phyloP scores from a whole-genome alignment of 139 green algal species.

The Mychonastes homosphaera region DNA sequence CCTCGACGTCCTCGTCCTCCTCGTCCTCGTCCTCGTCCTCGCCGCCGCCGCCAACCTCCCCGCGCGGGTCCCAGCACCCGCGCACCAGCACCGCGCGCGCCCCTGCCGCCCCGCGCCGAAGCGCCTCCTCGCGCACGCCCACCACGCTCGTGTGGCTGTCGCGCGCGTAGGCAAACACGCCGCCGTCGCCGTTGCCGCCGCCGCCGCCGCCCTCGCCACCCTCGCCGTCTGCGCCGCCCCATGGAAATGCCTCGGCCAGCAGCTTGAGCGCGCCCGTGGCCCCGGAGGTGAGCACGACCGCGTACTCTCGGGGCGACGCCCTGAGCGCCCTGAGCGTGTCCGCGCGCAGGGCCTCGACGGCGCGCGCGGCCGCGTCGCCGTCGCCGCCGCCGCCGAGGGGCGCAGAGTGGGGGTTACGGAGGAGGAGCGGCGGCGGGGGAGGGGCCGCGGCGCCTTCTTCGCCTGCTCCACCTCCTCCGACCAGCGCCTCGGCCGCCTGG shows the following conservation, averaged over 20 bases:
- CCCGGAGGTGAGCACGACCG: slow-evolving; percentile 47
- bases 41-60: no score
- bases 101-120: slow-evolving; percentile 29
- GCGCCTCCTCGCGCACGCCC: slow-evolving; percentile 58
- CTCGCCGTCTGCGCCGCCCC: slow-evolving; percentile 26
- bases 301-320: no score
- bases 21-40: slow-evolving; percentile 8
- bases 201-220: slow-evolving; percentile 54
- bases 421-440: no score
- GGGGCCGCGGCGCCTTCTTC: no score
- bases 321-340: no score
- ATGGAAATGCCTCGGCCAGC: slow-evolving; percentile 67
- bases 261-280: slow-evolving; percentile 67
- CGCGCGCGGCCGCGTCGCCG: no score
- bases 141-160: slow-evolving; percentile 78
- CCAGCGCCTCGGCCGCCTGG: no score
- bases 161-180: slow-evolving; percentile 40
- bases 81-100: slow-evolving; percentile 19
- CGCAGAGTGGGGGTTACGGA: no score
- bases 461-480: no score
- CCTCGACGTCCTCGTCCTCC: not conserved
- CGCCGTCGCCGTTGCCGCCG: slow-evolving; percentile 11
- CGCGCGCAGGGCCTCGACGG: no score
- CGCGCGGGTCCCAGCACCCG: no score
- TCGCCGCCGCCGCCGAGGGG: no score